Conservation (phyloP, 2,329 filamentous ascomycete genomes). For the Fusarium palustre region DNA sequence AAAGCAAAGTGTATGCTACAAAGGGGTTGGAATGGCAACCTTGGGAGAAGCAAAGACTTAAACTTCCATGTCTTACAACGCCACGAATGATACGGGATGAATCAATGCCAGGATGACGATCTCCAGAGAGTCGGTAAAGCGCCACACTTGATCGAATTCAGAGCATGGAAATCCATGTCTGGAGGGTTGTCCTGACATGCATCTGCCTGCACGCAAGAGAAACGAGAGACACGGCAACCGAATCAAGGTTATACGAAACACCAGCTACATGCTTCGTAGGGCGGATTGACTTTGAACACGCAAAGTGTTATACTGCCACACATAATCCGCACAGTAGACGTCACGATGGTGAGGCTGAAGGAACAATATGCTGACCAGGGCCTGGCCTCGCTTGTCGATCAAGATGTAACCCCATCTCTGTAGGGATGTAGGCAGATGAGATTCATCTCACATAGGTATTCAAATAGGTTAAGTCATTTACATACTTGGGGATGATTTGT, state of each 20-base stretch:
- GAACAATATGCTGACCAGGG: constrained; percentile 6
- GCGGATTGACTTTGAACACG: not conserved
- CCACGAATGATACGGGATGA: constrained; percentile 8
- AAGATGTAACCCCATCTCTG: constrained; percentile 38
- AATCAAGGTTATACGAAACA: constrained; percentile 14
- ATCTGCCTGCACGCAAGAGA: constrained; percentile 15
- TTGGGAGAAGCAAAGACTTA: constrained; percentile 9
- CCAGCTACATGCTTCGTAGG: constrained; percentile 1
- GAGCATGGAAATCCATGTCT: constrained; percentile 21
- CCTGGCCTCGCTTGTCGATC: constrained; percentile 31
- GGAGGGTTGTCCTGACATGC: not conserved
- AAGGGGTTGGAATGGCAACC: constrained; percentile 10
- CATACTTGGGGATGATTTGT: not conserved
- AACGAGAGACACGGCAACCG: constrained; percentile 6
- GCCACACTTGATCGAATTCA: constrained; percentile 12
- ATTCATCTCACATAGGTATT: constrained; percentile 14
- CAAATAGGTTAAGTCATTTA: constrained; percentile 12
- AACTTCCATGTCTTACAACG: constrained; percentile 33
- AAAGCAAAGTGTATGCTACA: not conserved
- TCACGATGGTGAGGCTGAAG: constrained; percentile 13
- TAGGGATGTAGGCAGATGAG: constrained; percentile 17
- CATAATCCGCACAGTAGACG: not conserved
- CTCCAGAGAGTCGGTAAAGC: constrained; percentile 30
- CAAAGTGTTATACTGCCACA: not conserved
- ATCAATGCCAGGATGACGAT: constrained; percentile 17